phyloP scores from a whole-genome alignment of 139 green algal genomes.

The Eudorina sp. region DNA sequence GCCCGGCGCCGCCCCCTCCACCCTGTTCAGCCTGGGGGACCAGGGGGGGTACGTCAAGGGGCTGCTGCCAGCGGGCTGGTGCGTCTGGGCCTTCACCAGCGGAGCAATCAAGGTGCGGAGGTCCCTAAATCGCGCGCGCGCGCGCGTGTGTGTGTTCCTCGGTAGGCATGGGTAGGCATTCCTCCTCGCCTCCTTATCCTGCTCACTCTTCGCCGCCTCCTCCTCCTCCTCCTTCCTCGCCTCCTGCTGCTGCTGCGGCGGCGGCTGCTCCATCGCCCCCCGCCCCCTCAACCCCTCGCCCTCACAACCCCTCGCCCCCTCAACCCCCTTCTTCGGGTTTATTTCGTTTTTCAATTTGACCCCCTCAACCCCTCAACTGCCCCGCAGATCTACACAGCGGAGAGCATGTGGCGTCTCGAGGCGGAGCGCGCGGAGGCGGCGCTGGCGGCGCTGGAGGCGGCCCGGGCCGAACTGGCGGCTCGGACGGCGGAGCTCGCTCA shows the following conservation, averaged over 20 bases:
- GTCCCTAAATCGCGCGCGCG: not conserved
- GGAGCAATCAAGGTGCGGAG: not conserved
- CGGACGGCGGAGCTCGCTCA: conserved; percentile 1
- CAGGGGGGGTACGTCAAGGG: conserved; percentile 57
- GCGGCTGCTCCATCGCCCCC: not conserved
- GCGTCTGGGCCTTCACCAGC: conserved; percentile 51
- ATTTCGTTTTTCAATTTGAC: too few relatives aligned
- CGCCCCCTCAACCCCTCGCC: too few relatives aligned
- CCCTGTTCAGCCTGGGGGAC: conserved; percentile 65
- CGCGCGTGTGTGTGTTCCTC: not conserved
- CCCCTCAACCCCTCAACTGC: too few relatives aligned
- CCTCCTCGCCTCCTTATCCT: too few relatives aligned
- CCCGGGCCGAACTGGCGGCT: conserved; percentile 16
- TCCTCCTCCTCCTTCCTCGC: not conserved
- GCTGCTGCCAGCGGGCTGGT: conserved; percentile 40
- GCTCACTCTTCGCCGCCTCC: not conserved
- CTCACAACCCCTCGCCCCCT: not conserved
- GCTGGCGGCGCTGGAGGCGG: conserved; percentile 32
- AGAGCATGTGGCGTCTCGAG: conserved; percentile 40
- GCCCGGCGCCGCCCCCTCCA: conserved; percentile 15
- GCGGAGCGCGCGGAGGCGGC: not conserved
- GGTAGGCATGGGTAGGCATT: too few relatives aligned
- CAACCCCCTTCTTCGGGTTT: too few relatives aligned
- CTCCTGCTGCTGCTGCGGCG: not conserved
- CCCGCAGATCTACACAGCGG: conserved; percentile 49